Conservation (phyloP, 257 asterid species). For the Nicotiana undulata region DNA sequence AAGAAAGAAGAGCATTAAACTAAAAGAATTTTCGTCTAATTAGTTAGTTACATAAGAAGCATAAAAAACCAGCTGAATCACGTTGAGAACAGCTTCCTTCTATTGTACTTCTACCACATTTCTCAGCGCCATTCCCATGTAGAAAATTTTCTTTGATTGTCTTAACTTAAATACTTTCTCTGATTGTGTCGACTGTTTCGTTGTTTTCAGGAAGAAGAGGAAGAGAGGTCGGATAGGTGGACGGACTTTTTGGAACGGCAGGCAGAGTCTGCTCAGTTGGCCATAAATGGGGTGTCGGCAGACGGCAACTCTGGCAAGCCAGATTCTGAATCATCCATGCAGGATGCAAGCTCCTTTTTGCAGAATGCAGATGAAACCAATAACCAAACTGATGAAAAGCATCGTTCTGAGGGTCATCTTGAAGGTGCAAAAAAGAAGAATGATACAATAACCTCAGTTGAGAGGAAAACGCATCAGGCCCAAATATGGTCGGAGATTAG, state of each 20-base stretch:
- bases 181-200: not conserved
- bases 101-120: not conserved
- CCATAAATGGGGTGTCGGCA: conserved; percentile 26
- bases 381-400: not conserved
- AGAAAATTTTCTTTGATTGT: not conserved
- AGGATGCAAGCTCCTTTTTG: conserved; percentile 20
- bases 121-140: not conserved
- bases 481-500: conserved; percentile 76
- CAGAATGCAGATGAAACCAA: conserved; percentile 16
- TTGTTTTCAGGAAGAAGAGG: conserved; percentile 78
- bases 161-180: not conserved
- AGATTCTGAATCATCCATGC: conserved; percentile 21
- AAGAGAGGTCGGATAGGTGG: conserved; percentile 91
- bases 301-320: conserved; percentile 13
- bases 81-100: not conserved
- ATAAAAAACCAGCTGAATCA: not conserved
- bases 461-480: conserved; percentile 34
- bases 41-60: not conserved
- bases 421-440: conserved; percentile 20
- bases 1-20: not conserved
- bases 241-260: conserved; percentile 60
- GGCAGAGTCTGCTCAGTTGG: conserved; percentile 35
- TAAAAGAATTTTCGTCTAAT: not conserved
- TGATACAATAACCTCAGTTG: conserved; percentile 24
- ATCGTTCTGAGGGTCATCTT: conserved; percentile 4